phyloP scores from a whole-genome alignment of 1,284 basidiomycete genomes.

The Pascua sp. region DNA sequence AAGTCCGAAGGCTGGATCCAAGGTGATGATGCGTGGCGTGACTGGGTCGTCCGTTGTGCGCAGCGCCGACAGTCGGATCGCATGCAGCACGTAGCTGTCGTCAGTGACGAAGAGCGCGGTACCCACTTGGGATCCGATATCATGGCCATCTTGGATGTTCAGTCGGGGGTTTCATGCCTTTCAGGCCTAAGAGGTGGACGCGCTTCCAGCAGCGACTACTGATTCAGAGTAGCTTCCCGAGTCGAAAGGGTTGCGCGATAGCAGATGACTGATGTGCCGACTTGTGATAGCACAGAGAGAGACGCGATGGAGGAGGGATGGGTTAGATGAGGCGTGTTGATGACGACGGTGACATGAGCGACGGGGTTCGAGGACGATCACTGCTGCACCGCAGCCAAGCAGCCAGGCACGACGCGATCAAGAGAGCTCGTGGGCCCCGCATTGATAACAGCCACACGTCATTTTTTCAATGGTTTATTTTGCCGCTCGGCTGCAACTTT shows the following conservation, averaged over 20 bases:
- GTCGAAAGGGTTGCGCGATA: too few relatives aligned
- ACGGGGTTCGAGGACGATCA: neutral
- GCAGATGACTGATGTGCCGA: too few relatives aligned
- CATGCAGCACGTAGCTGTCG: slow-evolving; percentile 76
- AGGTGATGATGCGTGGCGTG: slow-evolving; percentile 71
- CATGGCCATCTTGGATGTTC: slow-evolving; percentile 40
- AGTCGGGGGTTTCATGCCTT: too few relatives aligned
- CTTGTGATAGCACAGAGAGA: too few relatives aligned
- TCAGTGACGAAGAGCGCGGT: neutral
- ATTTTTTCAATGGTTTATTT: slow-evolving; percentile 2
- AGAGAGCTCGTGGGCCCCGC: slow-evolving; percentile 2
- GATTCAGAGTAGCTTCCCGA: too few relatives aligned
- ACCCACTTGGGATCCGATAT: slow-evolving; percentile 44
- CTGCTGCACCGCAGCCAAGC: neutral
- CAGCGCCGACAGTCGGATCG: slow-evolving; percentile 77
- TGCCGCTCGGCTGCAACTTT: neutral
- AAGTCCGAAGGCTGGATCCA: slow-evolving; percentile 59
- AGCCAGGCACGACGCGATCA: too few relatives aligned
- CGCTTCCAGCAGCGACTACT: too few relatives aligned
- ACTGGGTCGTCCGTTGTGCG: slow-evolving; percentile 80
- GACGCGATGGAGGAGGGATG: neutral
- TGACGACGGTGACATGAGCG: neutral
- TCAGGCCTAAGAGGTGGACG: too few relatives aligned
- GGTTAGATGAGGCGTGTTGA: neutral
- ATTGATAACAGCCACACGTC: slow-evolving; percentile 5